These are phyloP conservation scores for Sporothrix luriei DNA, from an alignment of 2,329 filamentous ascomycete species.

Conservation along the genomic window DNA sequence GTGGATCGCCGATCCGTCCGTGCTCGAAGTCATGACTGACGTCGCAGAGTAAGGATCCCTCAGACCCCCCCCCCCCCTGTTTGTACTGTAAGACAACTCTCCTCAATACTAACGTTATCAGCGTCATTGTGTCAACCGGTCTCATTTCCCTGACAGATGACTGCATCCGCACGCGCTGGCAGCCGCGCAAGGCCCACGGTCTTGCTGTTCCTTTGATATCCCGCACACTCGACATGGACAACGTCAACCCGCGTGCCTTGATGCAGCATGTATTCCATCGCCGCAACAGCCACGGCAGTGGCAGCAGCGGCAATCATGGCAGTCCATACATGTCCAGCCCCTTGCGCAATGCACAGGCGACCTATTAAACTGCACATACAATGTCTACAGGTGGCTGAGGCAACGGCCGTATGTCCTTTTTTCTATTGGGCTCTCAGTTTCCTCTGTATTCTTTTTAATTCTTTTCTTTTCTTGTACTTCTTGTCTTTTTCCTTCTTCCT, in stretches of 20 bases:
- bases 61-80: not conserved
- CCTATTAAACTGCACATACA: constrained; percentile 33
- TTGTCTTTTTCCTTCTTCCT: not conserved
- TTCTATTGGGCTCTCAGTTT: not conserved
- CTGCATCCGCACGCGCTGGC: constrained; percentile 80
- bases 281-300: constrained; percentile 39
- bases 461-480: not conserved
- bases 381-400: not conserved
- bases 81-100: not conserved
- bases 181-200: constrained; percentile 50
- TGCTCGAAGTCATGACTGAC: constrained; percentile 72
- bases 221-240: constrained; percentile 43
- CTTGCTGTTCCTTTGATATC: constrained; percentile 45
- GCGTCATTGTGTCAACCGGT: constrained; percentile 86
- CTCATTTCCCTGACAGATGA: constrained; percentile 87
- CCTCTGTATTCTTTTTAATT: not conserved
- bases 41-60: constrained; percentile 77
- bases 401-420: not conserved
- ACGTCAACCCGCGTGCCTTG: constrained; percentile 44
- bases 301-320: constrained; percentile 26
- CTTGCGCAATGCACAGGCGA: constrained; percentile 36
- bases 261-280: constrained; percentile 44
- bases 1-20: constrained; percentile 77
- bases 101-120: constrained; percentile 46
- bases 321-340: constrained; percentile 35